These are phyloP conservation scores for Austroboletus eburneus DNA, from an alignment of 768 basidiomycete genomes.

Conservation along the genomic window DNA sequence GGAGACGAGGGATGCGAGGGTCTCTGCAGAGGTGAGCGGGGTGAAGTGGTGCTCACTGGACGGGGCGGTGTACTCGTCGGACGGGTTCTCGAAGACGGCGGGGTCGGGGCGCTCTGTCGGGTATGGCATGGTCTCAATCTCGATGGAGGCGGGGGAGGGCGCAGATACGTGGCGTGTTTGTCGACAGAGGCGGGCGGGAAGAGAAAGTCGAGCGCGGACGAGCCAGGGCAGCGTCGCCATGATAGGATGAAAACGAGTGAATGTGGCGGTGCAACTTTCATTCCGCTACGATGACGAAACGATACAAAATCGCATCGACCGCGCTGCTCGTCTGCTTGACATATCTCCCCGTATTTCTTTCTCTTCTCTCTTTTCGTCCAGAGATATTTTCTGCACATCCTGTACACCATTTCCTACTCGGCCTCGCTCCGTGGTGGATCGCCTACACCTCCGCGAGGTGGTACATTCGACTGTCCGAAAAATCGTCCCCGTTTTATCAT, in stretches of 20 bases:
- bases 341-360: slow-evolving; percentile 14
- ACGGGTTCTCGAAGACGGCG: slow-evolving; percentile 35
- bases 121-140: slow-evolving; percentile 34
- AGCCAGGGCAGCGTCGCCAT: slow-evolving; percentile 17
- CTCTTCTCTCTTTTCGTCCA: slow-evolving; percentile 11
- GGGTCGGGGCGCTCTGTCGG: slow-evolving; percentile 28
- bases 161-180: slow-evolving; percentile 20
- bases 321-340: slow-evolving; percentile 13
- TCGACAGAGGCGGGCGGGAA: slow-evolving; percentile 12
- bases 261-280: slow-evolving; percentile 6
- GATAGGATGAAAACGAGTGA: background rate
- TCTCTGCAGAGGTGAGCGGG: slow-evolving; percentile 24
- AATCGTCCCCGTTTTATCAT: slow-evolving; percentile 21
- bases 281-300: slow-evolving; percentile 4
- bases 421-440: slow-evolving; percentile 19
- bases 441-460: slow-evolving; percentile 17
- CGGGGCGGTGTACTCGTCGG: slow-evolving; percentile 30
- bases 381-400: slow-evolving; percentile 10
- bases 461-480: slow-evolving; percentile 20
- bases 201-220: slow-evolving; percentile 9
- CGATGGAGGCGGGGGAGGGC: slow-evolving; percentile 35
- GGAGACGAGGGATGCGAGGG: slow-evolving; percentile 21
- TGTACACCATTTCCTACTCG: slow-evolving; percentile 15
- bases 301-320: background rate
- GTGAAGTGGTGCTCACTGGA: slow-evolving; percentile 6